These are phyloP conservation scores for Nannochloris sp. DNA, from an alignment of 139 green algal species.

Conservation along the genomic window DNA sequence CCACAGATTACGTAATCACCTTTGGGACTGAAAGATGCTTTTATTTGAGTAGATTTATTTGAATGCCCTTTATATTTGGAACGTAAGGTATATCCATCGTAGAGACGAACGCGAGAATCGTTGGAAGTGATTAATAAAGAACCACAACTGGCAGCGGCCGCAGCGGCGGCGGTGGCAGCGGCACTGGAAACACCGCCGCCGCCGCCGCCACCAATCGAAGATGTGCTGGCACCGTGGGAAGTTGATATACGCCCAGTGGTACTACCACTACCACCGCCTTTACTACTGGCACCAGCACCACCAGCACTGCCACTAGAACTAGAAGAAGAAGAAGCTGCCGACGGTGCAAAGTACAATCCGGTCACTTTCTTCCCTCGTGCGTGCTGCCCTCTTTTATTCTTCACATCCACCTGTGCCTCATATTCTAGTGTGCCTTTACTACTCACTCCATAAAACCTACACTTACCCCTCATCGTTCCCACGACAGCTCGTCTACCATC, in stretches of 20 bases:
- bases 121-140: slow-evolving; percentile 82
- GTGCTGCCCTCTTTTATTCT: slow-evolving; percentile 50
- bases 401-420: slow-evolving; percentile 61
- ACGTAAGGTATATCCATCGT: slow-evolving; percentile 49
- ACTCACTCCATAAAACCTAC: slow-evolving; percentile 53
- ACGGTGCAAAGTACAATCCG: slow-evolving; percentile 55
- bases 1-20: slow-evolving; percentile 56
- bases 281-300: neutral
- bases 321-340: too few relatives aligned
- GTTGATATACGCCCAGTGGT: neutral
- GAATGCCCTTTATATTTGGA: slow-evolving; percentile 88
- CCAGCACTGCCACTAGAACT: too few relatives aligned
- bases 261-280: neutral
- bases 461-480: slow-evolving; percentile 62
- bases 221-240: neutral
- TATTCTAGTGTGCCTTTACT: slow-evolving; percentile 59
- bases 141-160: slow-evolving; percentile 9
- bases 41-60: slow-evolving; percentile 69
- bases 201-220: neutral
- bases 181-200: too few relatives aligned
- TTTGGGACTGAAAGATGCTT: slow-evolving; percentile 18
- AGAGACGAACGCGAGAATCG: slow-evolving; percentile 68
- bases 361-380: slow-evolving; percentile 71
- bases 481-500: slow-evolving; percentile 53
- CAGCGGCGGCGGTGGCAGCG: slow-evolving; percentile 26